A percentile compares a stretch with the other conserved stretches of the same genome.
Conservation (phyloP, 1,284 basidiomycete species). For the Mycena citricolor region DNA sequence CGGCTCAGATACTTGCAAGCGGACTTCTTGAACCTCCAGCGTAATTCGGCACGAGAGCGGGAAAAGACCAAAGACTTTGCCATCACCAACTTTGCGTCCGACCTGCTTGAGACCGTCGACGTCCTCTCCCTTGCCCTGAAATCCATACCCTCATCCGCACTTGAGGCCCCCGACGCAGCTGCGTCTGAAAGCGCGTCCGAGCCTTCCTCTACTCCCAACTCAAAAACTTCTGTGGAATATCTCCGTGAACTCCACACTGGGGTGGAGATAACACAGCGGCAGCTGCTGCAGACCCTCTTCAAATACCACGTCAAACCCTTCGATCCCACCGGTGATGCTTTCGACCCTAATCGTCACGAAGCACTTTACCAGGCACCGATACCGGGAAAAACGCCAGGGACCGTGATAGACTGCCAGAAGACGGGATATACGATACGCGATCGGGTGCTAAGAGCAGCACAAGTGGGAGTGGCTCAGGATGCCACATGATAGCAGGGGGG, state of each 20-base stretch:
- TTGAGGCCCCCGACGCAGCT: conserved; percentile 36
- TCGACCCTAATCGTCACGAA: conserved; percentile 95
- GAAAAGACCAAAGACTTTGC: conserved; percentile 92
- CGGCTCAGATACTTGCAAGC: conserved; percentile 88
- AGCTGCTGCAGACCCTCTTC: conserved; percentile 86
- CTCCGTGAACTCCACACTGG: conserved; percentile 80
- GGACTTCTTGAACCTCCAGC: conserved; percentile 93
- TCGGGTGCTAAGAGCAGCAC: conserved; percentile 88
- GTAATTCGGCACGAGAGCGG: conserved; percentile 88
- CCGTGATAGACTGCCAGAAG: conserved; percentile 91
- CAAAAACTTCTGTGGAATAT: conserved; percentile 57
- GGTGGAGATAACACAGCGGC: conserved; percentile 90
- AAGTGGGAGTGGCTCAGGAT: conserved; percentile 92
- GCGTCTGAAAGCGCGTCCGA: conserved; percentile 21
- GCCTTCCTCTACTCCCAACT: conserved; percentile 32
- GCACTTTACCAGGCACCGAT: conserved; percentile 95
- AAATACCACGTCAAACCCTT: conserved; percentile 91
- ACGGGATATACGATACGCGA: conserved; percentile 92
- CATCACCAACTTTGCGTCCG: conserved; percentile 86
- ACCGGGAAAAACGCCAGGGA: conserved; percentile 83
- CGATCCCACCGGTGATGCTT: conserved; percentile 88
- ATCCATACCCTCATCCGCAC: conserved; percentile 69
- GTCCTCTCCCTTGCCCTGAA: conserved; percentile 88
- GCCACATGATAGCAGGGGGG: conserved; percentile 39
- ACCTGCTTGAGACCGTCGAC: conserved; percentile 91